Conservation (phyloP, 75 land plant species). For the Pinus tabuliformis region DNA sequence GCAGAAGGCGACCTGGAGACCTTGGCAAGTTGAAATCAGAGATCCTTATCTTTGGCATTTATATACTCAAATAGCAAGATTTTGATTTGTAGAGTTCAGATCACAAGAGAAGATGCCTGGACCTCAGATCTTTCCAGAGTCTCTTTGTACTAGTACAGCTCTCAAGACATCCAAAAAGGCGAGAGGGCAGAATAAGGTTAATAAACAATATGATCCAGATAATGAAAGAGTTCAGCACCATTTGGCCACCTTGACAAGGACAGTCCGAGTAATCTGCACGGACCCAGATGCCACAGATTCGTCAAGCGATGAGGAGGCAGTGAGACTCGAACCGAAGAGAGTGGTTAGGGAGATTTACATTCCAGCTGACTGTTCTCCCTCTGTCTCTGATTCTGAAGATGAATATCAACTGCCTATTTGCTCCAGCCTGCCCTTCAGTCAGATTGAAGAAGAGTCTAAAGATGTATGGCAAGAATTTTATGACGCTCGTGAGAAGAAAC, state of each 20-base stretch:
- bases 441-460: not conserved
- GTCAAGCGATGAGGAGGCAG: slow-evolving; percentile 9
- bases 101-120: slow-evolving; percentile 7
- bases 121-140: not conserved
- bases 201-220: not conserved
- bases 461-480: not conserved
- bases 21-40: slow-evolving; percentile 14
- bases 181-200: not conserved
- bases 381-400: slow-evolving; percentile 1
- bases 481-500: not conserved
- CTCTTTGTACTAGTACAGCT: not conserved
- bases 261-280: slow-evolving; percentile 1
- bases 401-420: not conserved
- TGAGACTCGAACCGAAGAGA: not conserved
- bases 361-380: not conserved
- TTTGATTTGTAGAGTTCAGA: not conserved
- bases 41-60: not conserved
- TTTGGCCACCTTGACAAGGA: not conserved
- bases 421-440: not conserved
- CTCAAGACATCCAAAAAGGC: not conserved
- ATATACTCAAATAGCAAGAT: not conserved
- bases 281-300: slow-evolving; percentile 13
- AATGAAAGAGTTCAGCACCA: not conserved
- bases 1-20: slow-evolving; percentile 4
- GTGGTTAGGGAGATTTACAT: slow-evolving; percentile 8